phyloP scores from a whole-genome alignment of 1,284 basidiomycete genomes.

The Boletellus sp. region DNA sequence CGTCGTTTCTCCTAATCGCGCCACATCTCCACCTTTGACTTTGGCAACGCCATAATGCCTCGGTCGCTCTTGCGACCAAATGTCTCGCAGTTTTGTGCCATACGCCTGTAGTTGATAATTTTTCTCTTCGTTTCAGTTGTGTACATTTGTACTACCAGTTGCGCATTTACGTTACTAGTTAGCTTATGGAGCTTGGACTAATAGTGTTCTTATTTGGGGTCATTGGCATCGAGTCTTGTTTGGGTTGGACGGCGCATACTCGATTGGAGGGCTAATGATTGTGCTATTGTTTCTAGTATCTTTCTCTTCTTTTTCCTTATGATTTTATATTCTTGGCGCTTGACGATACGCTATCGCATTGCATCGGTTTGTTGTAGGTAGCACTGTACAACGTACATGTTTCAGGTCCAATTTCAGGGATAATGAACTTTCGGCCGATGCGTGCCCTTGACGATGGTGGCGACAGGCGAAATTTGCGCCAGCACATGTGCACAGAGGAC shows the following conservation, averaged over 20 bases:
- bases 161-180: conserved; percentile 36
- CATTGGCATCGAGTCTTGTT: conserved; percentile 30
- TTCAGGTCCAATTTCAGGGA: conserved; percentile 3
- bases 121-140: conserved; percentile 18
- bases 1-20: conserved; percentile 33
- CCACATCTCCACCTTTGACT: conserved; percentile 19
- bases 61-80: conserved; percentile 16
- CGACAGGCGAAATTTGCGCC: neutral
- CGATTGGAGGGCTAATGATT: conserved; percentile 31
- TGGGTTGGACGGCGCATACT: conserved; percentile 28
- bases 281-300: conserved; percentile 23
- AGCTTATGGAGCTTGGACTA: conserved; percentile 35
- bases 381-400: conserved; percentile 26
- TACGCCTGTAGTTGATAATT: conserved; percentile 35
- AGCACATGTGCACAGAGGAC: neutral
- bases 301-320: conserved; percentile 21
- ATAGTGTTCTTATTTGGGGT: conserved; percentile 24
- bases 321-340: conserved; percentile 31
- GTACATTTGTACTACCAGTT: conserved; percentile 35
- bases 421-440: neutral
- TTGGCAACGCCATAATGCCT: conserved; percentile 17
- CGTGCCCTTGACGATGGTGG: neutral
- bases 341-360: conserved; percentile 26
- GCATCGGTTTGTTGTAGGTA: conserved; percentile 31
- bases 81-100: conserved; percentile 29